A percentile compares a stretch with the other conserved stretches of the same genome.
phyloP scores from a whole-genome alignment of 2,329 filamentous ascomycete genomes.

The Setomelanomma holmii region DNA sequence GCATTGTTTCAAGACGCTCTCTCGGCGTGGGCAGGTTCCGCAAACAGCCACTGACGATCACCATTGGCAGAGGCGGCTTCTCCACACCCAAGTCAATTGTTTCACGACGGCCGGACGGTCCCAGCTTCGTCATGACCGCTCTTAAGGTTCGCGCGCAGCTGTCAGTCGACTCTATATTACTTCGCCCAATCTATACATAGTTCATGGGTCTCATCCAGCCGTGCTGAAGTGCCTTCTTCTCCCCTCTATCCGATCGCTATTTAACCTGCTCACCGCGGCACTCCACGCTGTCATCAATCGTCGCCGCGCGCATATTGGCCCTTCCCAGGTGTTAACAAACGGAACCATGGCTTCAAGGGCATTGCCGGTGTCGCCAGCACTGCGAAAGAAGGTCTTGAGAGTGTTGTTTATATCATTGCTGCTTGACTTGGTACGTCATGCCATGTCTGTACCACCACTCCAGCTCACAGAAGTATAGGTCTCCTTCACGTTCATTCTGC shows the following conservation, averaged over 20 bases:
- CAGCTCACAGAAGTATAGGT: constrained; percentile 65
- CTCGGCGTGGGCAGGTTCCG: constrained; percentile 17
- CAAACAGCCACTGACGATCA: constrained; percentile 7
- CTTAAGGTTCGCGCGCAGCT: constrained; percentile 14
- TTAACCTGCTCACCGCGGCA: constrained; percentile 21
- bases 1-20: constrained; percentile 20
- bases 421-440: constrained; percentile 77
- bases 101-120: constrained; percentile 18
- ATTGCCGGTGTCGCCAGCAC: constrained; percentile 48
- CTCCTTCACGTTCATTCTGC: constrained; percentile 97
- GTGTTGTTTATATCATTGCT: constrained; percentile 90
- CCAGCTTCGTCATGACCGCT: constrained; percentile 22
- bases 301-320: neutral
- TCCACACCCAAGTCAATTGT: constrained; percentile 18
- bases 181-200: constrained; percentile 24
- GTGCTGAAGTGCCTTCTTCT: constrained; percentile 12
- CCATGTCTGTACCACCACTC: constrained; percentile 16
- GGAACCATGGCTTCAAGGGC: constrained; percentile 35
- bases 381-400: constrained; percentile 80
- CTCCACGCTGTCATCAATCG: constrained; percentile 19
- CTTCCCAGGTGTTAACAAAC: neutral
- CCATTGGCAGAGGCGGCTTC: constrained; percentile 6
- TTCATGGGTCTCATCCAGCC: constrained; percentile 10
- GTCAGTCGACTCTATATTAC: constrained; percentile 12
- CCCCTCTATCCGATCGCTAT: constrained; percentile 23